Base-by-base conservation (phyloP, 805 yeast genomes). In the Spencermartinsiella europaea region DNA sequence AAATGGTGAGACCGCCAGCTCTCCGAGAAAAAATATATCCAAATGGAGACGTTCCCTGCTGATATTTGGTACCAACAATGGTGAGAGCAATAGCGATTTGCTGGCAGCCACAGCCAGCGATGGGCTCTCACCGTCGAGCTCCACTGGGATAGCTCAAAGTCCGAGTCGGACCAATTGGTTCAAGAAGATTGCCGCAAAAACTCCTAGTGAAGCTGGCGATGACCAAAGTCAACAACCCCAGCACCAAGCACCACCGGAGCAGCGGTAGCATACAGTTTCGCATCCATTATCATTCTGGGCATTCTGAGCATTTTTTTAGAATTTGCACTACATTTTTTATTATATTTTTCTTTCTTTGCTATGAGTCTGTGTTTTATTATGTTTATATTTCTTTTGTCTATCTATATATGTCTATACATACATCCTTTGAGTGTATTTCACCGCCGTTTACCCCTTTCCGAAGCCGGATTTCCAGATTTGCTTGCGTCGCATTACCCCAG, bases 21-120 rank as follows among this genome's bases (percentile, higher is more conserved):
- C 47, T 21, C 47, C 51, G 10, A 43, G 53, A 10, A 42, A 42
- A 20, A 49, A 40, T 39, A 50, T 51, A 4, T 55, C 59, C 20
- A 51, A 45, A 34, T 55, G 59, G 59, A 43, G 59, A 22, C 41
- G 58, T 19, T 54, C 58, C 10, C 28, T 55, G 15, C 28, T 54
- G 50, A 34, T 47, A 5, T 47, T 53, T 40, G 45, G 47, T 22
- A 39, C 35, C 31, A 21, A 34, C 28, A 37, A 20, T 4, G 43
- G 38, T 10, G 42, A 33, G 4, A 35, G 45, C 12, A 22, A 36
- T 12, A 19, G 36, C 10, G 47, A 49, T 21, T 35, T 45, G 35
- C 28, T 40, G 17, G 21, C 44, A 3, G 43, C 47, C n/a, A n/a
- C 16, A 16, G 35, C 20, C 16, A 46, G 42, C 7, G 51, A 47